Evolutionary conservation across 2,329 filamentous ascomycete species (phyloP).

Genomic region (Apiospora marii): DNA sequence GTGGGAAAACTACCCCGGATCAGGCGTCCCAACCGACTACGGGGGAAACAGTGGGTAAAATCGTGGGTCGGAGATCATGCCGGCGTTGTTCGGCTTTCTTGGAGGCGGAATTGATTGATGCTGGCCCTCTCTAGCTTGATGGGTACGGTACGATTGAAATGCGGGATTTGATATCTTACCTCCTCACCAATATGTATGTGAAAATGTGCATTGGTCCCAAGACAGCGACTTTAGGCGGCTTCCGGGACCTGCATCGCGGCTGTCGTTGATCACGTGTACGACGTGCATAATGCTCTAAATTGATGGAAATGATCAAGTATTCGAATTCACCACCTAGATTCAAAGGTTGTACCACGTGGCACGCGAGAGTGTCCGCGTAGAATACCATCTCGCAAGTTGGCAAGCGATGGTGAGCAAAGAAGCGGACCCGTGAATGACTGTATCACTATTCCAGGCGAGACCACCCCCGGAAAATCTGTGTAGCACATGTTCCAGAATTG

Average conservation of each 20-base stretch:
- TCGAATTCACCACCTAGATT: background rate
- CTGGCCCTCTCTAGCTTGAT: background rate
- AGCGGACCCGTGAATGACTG: background rate
- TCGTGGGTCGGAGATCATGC: background rate
- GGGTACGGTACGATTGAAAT: background rate
- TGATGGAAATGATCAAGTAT: background rate
- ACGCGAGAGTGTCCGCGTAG: background rate
- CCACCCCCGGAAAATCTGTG: background rate
- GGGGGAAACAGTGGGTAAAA: constrained; percentile 3
- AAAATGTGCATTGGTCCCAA: background rate
- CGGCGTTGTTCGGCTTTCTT: constrained; percentile 3
- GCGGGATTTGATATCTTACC: background rate
- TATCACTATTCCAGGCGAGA: background rate
- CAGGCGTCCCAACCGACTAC: background rate
- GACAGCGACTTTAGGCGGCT: background rate
- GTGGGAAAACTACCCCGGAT: constrained; percentile 17
- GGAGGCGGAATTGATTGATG: background rate
- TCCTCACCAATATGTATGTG: background rate
- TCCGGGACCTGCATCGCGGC: background rate
- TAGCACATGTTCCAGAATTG: background rate
- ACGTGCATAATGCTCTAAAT: background rate
- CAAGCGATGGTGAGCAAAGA: background rate
- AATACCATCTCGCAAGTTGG: background rate
- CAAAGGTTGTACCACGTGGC: background rate
- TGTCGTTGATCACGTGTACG: background rate